Percentiles rank a stretch among this genome's conserved stretches.
phyloP scores from a whole-genome alignment of 2,329 filamentous ascomycete species.

The Eurotiales sp. region DNA sequence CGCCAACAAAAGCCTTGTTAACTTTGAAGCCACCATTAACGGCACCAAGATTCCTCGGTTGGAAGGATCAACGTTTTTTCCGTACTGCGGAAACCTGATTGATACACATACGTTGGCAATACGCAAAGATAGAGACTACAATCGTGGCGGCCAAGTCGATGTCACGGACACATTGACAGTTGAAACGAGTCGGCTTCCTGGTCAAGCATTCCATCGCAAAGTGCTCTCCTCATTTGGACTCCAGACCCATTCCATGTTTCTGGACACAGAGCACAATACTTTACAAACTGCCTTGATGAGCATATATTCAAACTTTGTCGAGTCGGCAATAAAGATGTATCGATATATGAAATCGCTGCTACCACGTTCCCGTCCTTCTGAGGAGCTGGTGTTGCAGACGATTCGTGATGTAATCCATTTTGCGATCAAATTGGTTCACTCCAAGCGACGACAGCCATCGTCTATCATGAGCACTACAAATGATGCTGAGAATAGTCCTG shows the following conservation, averaged over 20 bases:
- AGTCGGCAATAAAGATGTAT: constrained; percentile 72
- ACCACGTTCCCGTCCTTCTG: constrained; percentile 48
- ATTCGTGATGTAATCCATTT: constrained; percentile 64
- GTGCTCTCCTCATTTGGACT: constrained; percentile 72
- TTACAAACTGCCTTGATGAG: constrained; percentile 66
- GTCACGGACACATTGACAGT: constrained; percentile 73
- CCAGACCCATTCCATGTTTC: constrained; percentile 62
- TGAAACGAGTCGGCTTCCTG: constrained; percentile 67
- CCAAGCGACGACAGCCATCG: constrained; percentile 35
- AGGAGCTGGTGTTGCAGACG: constrained; percentile 60
- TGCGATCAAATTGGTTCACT: constrained; percentile 61
- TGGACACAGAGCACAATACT: constrained; percentile 67
- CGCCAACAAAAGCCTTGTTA: constrained; percentile 73
- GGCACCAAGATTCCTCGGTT: constrained; percentile 52
- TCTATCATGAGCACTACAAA: constrained; percentile 12
- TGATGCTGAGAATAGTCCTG: neutral
- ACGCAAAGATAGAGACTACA: constrained; percentile 60
- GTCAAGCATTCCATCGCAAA: constrained; percentile 76
- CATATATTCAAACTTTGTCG: constrained; percentile 68
- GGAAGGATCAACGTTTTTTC: constrained; percentile 55
- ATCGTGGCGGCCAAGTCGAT: constrained; percentile 50
- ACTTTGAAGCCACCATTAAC: constrained; percentile 66
- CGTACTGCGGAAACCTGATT: constrained; percentile 82
- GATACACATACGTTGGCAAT: constrained; percentile 72
- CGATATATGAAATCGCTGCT: constrained; percentile 60